Evolutionary conservation across 441 rosid genomes (phyloP), one percentile per base, ranked within the genome.

Genomic region (Raphanus hybrid): DNA sequence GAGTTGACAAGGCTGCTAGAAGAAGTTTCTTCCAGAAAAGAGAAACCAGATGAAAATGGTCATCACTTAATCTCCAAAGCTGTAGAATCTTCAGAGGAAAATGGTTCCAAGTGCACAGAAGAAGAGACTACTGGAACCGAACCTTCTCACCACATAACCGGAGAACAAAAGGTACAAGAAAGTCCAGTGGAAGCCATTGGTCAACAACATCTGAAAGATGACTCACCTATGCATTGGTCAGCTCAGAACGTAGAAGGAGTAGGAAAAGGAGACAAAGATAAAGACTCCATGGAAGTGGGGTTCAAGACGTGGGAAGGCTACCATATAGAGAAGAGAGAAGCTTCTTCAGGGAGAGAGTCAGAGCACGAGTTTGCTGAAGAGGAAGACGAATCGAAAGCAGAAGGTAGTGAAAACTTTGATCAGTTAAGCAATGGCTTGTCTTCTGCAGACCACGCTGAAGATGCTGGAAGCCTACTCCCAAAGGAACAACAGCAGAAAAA

Each of bases 231-330:
- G 45, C 69, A 72, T 45, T 78, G 70, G 80, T 43, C 18, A 16
- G 61, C 67, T 71, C 76, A 57, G 10, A 77, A 55, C 10, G 67
- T 43, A 59, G 69, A 72, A 70, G 82, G 16, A 58, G 84, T 82
- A 74, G 90, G 87, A 69, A 83, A 87, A 77, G 82, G 76, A 7
- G 90, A 82, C 71, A 78, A 63, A 71, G 80, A 89, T 69, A 83
- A 81, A 69, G 89, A 82, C 32, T 87, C 89, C 73, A 78, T 93
- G 6, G 88, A 78, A 29, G 87, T 87, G 43, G 92, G 88, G 71
- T 88, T 79, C 76, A 91, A 89, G 84, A 87, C 88, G 90, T 90
- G 92, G 97, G 95, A 91, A 84, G 88, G 95, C 82, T 91, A 93
- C 90, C 85, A 86, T 77, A 87, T 86, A 71, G 97, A 92, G 70